Conservation (phyloP, 345 rosid genomes). For the Salix suchowensis region DNA sequence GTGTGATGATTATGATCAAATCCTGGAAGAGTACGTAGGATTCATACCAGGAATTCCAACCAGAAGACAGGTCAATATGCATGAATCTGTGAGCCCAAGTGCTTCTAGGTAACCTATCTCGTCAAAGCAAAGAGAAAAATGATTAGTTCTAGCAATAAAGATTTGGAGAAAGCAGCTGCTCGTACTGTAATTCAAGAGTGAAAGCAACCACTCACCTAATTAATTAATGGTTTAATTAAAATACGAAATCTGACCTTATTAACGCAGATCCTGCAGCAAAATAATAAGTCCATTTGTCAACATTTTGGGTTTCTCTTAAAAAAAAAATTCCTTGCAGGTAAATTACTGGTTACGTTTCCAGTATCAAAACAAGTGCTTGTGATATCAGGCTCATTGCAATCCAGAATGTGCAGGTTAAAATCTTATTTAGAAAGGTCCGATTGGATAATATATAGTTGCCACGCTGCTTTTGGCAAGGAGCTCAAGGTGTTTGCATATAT, state of each 20-base stretch:
- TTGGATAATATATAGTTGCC: too few relatives aligned
- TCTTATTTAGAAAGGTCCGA: background rate
- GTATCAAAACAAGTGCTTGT: background rate
- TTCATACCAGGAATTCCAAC: background rate
- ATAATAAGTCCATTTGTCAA: background rate
- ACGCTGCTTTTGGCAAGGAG: too few relatives aligned
- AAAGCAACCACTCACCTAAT: background rate
- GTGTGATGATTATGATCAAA: slow-evolving; percentile 1
- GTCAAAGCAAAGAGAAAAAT: slow-evolving; percentile 12
- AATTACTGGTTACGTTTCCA: background rate
- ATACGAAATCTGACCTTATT: background rate
- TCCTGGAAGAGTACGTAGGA: background rate
- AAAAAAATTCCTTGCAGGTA: background rate
- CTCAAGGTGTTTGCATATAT: too few relatives aligned
- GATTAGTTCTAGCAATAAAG: background rate
- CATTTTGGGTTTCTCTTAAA: background rate
- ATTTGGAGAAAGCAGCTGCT: background rate
- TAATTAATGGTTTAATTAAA: background rate
- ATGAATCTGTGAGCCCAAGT: slow-evolving; percentile 9
- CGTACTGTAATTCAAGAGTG: background rate
- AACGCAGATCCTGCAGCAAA: background rate
- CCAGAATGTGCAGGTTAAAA: too few relatives aligned
- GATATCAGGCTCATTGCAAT: background rate
- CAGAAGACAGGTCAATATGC: background rate
- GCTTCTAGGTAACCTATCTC: slow-evolving; percentile 15